Conservation (phyloP, 2,329 filamentous ascomycete genomes). For the Colletotrichum nymphaeae region DNA sequence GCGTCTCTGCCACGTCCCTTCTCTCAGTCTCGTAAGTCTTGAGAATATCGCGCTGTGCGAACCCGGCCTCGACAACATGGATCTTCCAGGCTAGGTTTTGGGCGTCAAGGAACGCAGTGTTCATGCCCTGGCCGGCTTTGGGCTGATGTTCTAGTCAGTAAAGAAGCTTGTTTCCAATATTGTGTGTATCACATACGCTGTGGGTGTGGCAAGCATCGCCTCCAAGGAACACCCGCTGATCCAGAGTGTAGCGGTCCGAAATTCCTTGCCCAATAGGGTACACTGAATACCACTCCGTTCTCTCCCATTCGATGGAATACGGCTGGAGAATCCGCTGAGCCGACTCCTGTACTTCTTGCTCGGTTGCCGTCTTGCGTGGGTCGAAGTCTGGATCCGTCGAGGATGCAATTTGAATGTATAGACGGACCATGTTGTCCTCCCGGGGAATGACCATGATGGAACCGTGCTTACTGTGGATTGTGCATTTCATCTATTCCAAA, state of each 20-base stretch:
- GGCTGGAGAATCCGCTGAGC: slow-evolving; percentile 75
- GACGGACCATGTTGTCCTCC: slow-evolving; percentile 71
- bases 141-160: slow-evolving; percentile 58
- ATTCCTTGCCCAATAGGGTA: slow-evolving; percentile 83
- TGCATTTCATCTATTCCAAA: slow-evolving; percentile 72
- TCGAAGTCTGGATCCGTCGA: slow-evolving; percentile 71
- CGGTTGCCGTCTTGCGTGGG: slow-evolving; percentile 71
- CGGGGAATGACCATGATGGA: slow-evolving; percentile 84
- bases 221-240: slow-evolving; percentile 78
- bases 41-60: slow-evolving; percentile 80
- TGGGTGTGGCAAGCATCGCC: slow-evolving; percentile 86
- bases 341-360: slow-evolving; percentile 71
- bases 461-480: slow-evolving; percentile 78
- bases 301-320: slow-evolving; percentile 75
- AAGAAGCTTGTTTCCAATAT: background rate
- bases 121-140: slow-evolving; percentile 85
- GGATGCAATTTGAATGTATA: slow-evolving; percentile 76
- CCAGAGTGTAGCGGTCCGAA: slow-evolving; percentile 73
- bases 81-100: slow-evolving; percentile 97
- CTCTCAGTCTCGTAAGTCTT: slow-evolving; percentile 90
- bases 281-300: slow-evolving; percentile 79
- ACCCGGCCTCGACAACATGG: slow-evolving; percentile 86
- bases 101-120: slow-evolving; percentile 82
- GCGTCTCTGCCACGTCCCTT: slow-evolving; percentile 83
- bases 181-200: slow-evolving; percentile 61